A percentile compares a stretch with the other conserved stretches of the same genome.
Evolutionary conservation across 1,284 basidiomycete genomes (phyloP).

Genomic region (Marasmius fiardii): DNA sequence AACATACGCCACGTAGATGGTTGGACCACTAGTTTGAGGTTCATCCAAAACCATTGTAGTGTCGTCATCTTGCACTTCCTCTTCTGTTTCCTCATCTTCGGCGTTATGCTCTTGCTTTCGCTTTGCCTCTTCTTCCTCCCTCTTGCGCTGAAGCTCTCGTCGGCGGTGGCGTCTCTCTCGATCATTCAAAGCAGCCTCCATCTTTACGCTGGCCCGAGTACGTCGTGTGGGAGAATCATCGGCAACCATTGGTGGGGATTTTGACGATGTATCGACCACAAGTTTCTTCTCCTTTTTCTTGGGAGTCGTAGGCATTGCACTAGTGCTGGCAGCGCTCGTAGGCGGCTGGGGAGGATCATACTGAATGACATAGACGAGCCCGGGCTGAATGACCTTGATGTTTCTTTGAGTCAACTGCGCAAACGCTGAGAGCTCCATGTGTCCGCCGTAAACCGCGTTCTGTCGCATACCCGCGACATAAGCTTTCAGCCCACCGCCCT

Average conservation of each 20-base stretch:
- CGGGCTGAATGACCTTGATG: constrained; percentile 91
- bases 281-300: constrained; percentile 1
- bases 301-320: constrained; percentile 15
- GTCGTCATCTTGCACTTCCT: constrained; percentile 24
- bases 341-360: constrained; percentile 52
- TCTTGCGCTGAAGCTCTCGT: constrained; percentile 1
- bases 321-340: neutral
- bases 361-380: constrained; percentile 79
- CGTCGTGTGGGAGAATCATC: constrained; percentile 10
- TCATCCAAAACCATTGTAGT: constrained; percentile 8
- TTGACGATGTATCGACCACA: constrained; percentile 7
- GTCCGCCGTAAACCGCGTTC: constrained; percentile 82
- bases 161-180: neutral
- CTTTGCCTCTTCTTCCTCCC: constrained; percentile 1
- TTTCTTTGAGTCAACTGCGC: constrained; percentile 75
- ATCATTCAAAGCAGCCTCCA: constrained; percentile 11
- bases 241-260: constrained; percentile 3
- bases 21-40: constrained; percentile 20
- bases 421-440: constrained; percentile 88
- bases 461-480: constrained; percentile 15
- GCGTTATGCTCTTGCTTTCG: neutral
- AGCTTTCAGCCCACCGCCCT: constrained; percentile 11
- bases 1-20: constrained; percentile 80
- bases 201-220: constrained; percentile 6
- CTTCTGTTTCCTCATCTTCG: constrained; percentile 24